Percentiles rank a stretch among this genome's conserved stretches.
These are phyloP conservation scores for Xylaria scruposa DNA, from an alignment of 495 filamentous ascomycete species.

Conservation along the genomic window DNA sequence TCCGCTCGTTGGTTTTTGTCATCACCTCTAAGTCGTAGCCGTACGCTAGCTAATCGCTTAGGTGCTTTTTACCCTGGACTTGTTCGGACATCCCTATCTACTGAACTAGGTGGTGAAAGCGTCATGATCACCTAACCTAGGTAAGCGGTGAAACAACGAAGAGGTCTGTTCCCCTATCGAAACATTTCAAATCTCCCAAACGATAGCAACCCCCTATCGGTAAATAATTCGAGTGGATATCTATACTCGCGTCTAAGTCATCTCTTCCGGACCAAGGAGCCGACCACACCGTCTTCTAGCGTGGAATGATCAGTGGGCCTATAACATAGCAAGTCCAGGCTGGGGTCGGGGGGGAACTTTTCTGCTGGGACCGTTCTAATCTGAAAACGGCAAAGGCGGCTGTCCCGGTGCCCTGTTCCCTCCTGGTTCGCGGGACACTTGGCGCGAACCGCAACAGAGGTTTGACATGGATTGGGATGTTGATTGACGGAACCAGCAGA, in stretches of 20 bases:
- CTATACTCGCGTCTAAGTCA: slow-evolving; percentile 1
- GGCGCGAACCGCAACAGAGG: background rate
- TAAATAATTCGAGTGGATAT: slow-evolving; percentile 4
- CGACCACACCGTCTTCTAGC: background rate
- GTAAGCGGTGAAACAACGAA: background rate
- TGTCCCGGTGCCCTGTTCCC: background rate
- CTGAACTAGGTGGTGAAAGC: background rate
- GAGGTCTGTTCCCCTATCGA: background rate
- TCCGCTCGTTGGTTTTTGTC: background rate
- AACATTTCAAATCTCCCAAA: slow-evolving; percentile 7
- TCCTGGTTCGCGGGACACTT: slow-evolving; percentile 13
- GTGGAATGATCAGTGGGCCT: background rate
- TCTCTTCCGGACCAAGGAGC: background rate
- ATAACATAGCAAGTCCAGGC: background rate
- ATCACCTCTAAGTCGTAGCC: background rate
- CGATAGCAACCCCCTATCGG: background rate
- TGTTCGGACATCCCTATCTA: background rate
- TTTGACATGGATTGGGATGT: background rate
- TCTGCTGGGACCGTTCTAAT: slow-evolving; percentile 8
- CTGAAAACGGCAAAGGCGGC: background rate
- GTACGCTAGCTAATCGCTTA: background rate
- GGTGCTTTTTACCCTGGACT: background rate
- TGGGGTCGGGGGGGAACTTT: background rate
- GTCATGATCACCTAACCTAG: background rate
- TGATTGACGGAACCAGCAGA: background rate